Base-by-base conservation (phyloP, 1,284 basidiomycete genomes). In the Kwoniella shivajii region DNA sequence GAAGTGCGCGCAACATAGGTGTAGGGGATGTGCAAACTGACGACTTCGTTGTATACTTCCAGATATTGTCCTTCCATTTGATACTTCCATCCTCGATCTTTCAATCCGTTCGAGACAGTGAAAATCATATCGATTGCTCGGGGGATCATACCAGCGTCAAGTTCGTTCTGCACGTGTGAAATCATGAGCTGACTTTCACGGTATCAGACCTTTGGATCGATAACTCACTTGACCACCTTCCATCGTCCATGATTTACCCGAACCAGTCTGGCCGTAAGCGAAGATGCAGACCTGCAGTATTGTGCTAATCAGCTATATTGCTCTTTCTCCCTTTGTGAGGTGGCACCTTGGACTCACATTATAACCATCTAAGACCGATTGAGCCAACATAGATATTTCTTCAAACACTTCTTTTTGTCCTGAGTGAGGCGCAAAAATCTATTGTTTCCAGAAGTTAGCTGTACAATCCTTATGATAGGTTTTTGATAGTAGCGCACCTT, bases 81-180 rank as follows among this genome's bases (percentile, higher is more conserved):
- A 73, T 96, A 96, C 67, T 85, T 84, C 93, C 93, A 96, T 2
- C 93, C 93, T 74, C 90, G 89, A 57, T 80, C 85, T 71, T 84
- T 86, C 60, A 96, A 83, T 45, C 87, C 81, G 49, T 85, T 84
- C 3, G 89, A 84, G 6, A 88, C 89, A 14, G 81, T 80, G 80
- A 95, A 96, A 22, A 97, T 89, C 78, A 94, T 89, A 50, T 90
- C 86, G 29, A 97, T 92, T 0, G 93, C 93, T 13, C 93, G 85
- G 1, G 93, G 93, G 64, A 96, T 97, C 89, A 97, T 90, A 31
- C 93, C 93, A 2, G 82, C 79, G 0, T 84, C 83, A 20, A 82
- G 79, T 38, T 86, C 84, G 1, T 83, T 83, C 88, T 90, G 60
- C n/a, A 49, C n/a, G n/a, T n/a, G n/a, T n/a, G n/a, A n/a, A n/a